Base-by-base conservation (phyloP, 208 protist species). In the Trypanosoma avium region DNA sequence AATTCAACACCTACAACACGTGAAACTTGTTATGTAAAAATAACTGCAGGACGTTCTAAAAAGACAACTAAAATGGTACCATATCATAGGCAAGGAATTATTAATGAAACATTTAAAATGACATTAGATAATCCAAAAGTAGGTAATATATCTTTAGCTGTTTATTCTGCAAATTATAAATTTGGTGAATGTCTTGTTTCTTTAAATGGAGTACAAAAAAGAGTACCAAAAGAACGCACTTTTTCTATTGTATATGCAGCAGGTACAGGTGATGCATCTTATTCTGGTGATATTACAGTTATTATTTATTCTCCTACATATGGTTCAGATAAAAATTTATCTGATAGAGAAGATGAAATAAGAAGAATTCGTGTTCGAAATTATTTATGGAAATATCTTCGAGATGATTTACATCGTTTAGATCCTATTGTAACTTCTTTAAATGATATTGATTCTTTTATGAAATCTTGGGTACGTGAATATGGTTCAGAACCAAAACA, bases 351-450 rank as follows among this genome's bases (percentile, higher is more conserved):
- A 60, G 79, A 88, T 65, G 65, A 71, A 42, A 27, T 55, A 24
- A 53, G 81, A 35, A 86, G 86, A 22, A 52, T 71, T 29, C 89
- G 89, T 55, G 73, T 95, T 48, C 67, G 67, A 64, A 78, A 79
- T 55, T 92, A 79, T 60, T 60, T 95, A 40, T 93, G 86, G 86
- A 78, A 63, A 58, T 81, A 90, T 70, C 73, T 88, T 33, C 83
- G 86, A 33, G 85, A 90, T 68, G 84, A 93, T 43, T 73, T 95
- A 35, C 86, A 95, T 60, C 75, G 80, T 24, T 61, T 95, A 4
- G 85, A 95, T 52, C 67, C 77, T 46, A 82, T 93, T 45, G 69
- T 90, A 26, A 61, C 67, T 36, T 70, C 69, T 58, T 73, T 88
- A 43, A 73, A 80, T 59, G 55, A 90, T 62, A 68, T 74, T 30